A percentile compares a stretch with the other conserved stretches of the same genome.
These are phyloP conservation scores for Scleromitrula shiraiana DNA, from an alignment of 2,329 filamentous ascomycete genomes.

Conservation along the genomic window DNA sequence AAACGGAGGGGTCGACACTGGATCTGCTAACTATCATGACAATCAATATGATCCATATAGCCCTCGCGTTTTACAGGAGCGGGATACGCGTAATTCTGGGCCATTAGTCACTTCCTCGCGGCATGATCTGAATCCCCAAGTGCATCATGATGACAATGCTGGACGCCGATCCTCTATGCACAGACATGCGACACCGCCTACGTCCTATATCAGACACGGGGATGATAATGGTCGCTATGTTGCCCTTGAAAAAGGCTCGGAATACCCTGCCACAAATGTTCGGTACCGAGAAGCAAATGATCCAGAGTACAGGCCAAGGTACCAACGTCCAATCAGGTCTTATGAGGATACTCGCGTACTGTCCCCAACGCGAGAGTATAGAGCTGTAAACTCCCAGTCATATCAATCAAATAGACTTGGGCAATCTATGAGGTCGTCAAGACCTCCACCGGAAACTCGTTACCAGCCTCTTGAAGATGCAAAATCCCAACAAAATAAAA, in stretches of 20 bases:
- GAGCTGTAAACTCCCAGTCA: constrained; percentile 13
- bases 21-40: constrained; percentile 14
- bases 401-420: constrained; percentile 16
- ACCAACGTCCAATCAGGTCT: constrained; percentile 10
- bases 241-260: constrained; percentile 16
- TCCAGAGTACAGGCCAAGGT: constrained; percentile 16
- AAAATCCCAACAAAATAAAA: constrained; percentile 18
- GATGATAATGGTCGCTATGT: constrained; percentile 15
- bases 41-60: constrained; percentile 23
- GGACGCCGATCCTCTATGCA: not conserved
- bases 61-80: constrained; percentile 16
- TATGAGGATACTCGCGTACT: constrained; percentile 15
- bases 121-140: not conserved
- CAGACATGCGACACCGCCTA: not conserved
- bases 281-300: constrained; percentile 18
- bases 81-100: not conserved
- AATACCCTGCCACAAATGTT: constrained; percentile 12
- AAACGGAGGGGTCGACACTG: constrained; percentile 10
- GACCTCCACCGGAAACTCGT: not conserved
- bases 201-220: constrained; percentile 7
- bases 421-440: not conserved
- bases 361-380: constrained; percentile 11
- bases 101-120: not conserved
- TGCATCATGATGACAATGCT: not conserved
- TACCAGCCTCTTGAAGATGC: constrained; percentile 14